Evolutionary conservation across 352 stramenopile species (phyloP).

Genomic region (Phytophthora citrophthora): DNA sequence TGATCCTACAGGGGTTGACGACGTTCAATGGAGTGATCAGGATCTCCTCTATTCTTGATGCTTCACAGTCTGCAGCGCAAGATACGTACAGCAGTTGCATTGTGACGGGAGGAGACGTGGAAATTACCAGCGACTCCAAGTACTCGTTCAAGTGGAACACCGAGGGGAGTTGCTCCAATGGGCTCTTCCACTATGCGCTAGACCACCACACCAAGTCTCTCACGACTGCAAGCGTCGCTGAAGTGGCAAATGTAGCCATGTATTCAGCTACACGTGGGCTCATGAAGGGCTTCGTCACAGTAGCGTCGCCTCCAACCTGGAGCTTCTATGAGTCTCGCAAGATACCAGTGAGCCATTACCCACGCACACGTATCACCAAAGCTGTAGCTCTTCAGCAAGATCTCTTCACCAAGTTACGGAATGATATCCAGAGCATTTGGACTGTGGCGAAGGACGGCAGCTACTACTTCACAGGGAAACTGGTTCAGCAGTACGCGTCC

Average conservation of each 20-base stretch:
- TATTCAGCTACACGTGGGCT: slow-evolving; percentile 58
- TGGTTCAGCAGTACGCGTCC: slow-evolving; percentile 76
- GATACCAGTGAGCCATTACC: slow-evolving; percentile 69
- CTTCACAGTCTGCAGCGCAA: slow-evolving; percentile 54
- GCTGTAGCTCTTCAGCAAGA: slow-evolving; percentile 38
- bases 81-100: slow-evolving; percentile 73
- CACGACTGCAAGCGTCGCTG: slow-evolving; percentile 42
- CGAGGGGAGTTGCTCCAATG: slow-evolving; percentile 52
- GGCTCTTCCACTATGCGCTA: slow-evolving; percentile 68
- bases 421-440: slow-evolving; percentile 65
- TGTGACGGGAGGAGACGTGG: slow-evolving; percentile 52
- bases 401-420: slow-evolving; percentile 53
- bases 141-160: slow-evolving; percentile 75
- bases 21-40: slow-evolving; percentile 57
- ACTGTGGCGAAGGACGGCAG: slow-evolving; percentile 54
- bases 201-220: slow-evolving; percentile 67
- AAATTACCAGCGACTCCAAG: slow-evolving; percentile 47
- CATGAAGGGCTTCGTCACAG: slow-evolving; percentile 62
- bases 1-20: slow-evolving; percentile 39
- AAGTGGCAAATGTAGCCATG: slow-evolving; percentile 44
- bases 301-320: slow-evolving; percentile 50
- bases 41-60: slow-evolving; percentile 45
- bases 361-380: slow-evolving; percentile 46
- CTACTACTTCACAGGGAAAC: slow-evolving; percentile 84
- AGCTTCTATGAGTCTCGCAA: slow-evolving; percentile 46